phyloP scores from a whole-genome alignment of 257 asterid genomes.

The Hygrophila difformis region DNA sequence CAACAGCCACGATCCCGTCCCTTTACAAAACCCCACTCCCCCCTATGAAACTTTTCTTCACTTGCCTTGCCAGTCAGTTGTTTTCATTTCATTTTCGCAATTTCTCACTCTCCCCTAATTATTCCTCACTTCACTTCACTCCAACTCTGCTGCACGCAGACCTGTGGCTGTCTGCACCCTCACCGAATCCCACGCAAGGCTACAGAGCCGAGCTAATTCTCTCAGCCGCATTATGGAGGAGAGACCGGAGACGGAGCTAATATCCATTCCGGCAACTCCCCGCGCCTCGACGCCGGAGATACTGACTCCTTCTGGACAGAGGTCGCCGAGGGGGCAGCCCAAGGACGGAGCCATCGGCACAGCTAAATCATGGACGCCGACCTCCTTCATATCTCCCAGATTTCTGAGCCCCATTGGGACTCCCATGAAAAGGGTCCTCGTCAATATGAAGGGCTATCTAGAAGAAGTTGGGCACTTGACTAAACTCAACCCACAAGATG shows the following conservation, averaged over 20 bases:
- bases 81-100: neutral
- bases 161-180: neutral
- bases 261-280: conserved; percentile 98
- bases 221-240: conserved; percentile 52
- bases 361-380: conserved; percentile 92
- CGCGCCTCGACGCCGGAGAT: conserved; percentile 96
- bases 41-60: neutral
- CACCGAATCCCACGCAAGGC: neutral
- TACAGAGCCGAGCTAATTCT: neutral
- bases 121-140: conserved; percentile 5
- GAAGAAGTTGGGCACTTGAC: conserved; percentile 97
- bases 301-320: conserved; percentile 73
- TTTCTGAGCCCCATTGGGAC: conserved; percentile 98
- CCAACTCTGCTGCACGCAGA: neutral
- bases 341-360: conserved; percentile 24
- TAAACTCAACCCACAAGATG: conserved; percentile 93
- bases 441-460: conserved; percentile 86
- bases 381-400: conserved; percentile 87
- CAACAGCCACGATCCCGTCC: conserved; percentile 5
- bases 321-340: conserved; percentile 59
- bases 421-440: conserved; percentile 87
- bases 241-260: conserved; percentile 86
- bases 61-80: conserved; percentile 4
- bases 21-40: conserved; percentile 11
- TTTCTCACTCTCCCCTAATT: conserved; percentile 8